These are phyloP conservation scores for Pontederia crassipes DNA, from an alignment of 176 grass and related monocot genomes.

Conservation along the genomic window DNA sequence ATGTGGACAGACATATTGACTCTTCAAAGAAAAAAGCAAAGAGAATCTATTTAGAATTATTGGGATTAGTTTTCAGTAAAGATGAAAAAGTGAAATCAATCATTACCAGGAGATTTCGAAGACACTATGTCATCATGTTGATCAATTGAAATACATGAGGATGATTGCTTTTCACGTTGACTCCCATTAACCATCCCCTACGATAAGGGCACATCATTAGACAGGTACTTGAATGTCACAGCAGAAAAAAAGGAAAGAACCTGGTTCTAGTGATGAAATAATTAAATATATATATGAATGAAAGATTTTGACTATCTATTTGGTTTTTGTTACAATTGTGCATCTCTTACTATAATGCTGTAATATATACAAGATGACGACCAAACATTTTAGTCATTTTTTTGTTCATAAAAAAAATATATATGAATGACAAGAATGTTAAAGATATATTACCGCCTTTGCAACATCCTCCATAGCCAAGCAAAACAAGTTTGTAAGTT, in stretches of 20 bases:
- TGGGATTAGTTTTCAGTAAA: conserved; percentile 16
- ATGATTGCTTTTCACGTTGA: conserved; percentile 19
- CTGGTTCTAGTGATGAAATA: too few relatives aligned
- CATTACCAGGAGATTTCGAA: conserved; percentile 9
- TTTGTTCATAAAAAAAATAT: background rate
- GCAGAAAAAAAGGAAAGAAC: background rate
- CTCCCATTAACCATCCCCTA: conserved; percentile 32
- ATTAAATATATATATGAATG: background rate
- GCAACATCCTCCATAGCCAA: background rate
- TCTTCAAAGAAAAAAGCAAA: conserved; percentile 32
- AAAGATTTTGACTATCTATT: too few relatives aligned
- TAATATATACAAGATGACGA: too few relatives aligned
- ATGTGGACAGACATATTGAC: conserved; percentile 21
- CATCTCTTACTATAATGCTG: too few relatives aligned
- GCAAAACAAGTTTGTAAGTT: conserved; percentile 9
- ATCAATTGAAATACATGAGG: conserved; percentile 15
- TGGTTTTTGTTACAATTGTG: too few relatives aligned
- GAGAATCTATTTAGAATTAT: conserved; percentile 18
- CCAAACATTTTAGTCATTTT: too few relatives aligned
- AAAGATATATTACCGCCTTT: background rate
- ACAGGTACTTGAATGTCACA: background rate
- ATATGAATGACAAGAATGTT: background rate
- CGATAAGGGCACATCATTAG: background rate
- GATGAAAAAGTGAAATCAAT: conserved; percentile 6
- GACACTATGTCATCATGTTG: conserved; percentile 3